Base-by-base conservation (phyloP, 2,329 filamentous ascomycete genomes). In the Cordyceps tenuipes region DNA sequence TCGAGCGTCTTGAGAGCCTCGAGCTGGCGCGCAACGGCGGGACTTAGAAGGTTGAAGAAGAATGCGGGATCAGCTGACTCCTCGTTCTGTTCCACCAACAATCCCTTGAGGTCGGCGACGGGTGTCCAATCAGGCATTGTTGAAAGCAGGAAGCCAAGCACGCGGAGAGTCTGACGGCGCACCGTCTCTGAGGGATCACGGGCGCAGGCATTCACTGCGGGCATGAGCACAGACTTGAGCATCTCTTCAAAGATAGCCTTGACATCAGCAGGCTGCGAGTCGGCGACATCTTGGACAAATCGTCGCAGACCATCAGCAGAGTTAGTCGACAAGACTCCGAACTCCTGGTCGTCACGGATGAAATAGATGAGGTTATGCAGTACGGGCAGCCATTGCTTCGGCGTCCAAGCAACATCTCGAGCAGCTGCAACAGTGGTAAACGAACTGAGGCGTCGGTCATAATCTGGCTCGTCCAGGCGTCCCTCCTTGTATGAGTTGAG, bases 41-140 rank as follows among this genome's bases (percentile, higher is more conserved):
- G 93, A 68, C 94, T 92, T 41, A 97, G 77, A 49, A 97, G 85
- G 67, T 97, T 96, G 72, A 84, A 89, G 77, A 97, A 99, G 76
- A 99, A 97, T 0, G 90, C 89, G 12, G 80, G 76, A 61, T 83
- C 81, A 1, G 77, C 72, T 26, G 76, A 73, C 51, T 92, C 89
- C 62, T 95, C 90, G 57, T 88, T 76, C 15, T 74, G 72, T 8
- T 76, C 73, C 5, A 74, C 77, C 44, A 94, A 80, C 12, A 99
- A 80, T 5, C 80, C 79, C 61, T 82, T 77, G 75, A 99, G 82
- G 70, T 96, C 91, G 34, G 82, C 80, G 44, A 97, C 81, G 2
- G 85, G 82, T 6, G 81, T 70, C 85, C 90, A 92, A 0, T 80
- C 74, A 0, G 88, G 80, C 68, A 94, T 85, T 47, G 81, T 77